Evolutionary conservation across 148 eudicot genomes (phyloP).

Genomic region (Beta vulgaris): DNA sequence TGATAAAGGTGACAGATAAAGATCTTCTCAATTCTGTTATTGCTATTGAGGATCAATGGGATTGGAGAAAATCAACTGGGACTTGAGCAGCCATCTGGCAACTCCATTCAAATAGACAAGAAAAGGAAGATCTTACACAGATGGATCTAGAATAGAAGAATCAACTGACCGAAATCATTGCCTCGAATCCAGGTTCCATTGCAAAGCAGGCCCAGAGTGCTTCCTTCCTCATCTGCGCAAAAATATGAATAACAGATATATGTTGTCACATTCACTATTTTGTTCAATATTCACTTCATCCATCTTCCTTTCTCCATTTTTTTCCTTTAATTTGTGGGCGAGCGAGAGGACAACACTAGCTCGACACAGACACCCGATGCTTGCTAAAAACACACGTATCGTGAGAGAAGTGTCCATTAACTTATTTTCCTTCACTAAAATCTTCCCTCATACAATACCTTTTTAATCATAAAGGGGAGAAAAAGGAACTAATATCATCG

Average conservation of each 20-base stretch:
- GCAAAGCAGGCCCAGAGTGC: conserved; percentile 99
- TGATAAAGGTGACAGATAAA: neutral
- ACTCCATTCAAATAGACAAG: neutral
- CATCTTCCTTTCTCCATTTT: neutral
- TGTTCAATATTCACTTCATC: neutral
- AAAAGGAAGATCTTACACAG: neutral
- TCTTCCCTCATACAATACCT: too few relatives aligned
- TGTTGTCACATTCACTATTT: neutral
- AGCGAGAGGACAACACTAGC: neutral
- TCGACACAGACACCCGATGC: neutral
- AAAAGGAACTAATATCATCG: too few relatives aligned
- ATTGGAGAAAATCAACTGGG: neutral
- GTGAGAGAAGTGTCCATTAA: neutral
- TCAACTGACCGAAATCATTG: conserved; percentile 79
- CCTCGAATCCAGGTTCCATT: conserved; percentile 78
- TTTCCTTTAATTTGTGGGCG: neutral
- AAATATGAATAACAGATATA: neutral
- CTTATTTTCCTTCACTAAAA: too few relatives aligned
- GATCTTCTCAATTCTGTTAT: neutral
- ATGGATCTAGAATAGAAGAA: neutral
- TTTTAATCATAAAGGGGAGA: too few relatives aligned
- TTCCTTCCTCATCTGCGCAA: conserved; percentile 89
- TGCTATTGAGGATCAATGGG: neutral
- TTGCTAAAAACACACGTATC: neutral
- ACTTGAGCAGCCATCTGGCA: neutral